Evolutionary conservation across 2,329 filamentous ascomycete genomes (phyloP).

Genomic region (Cladosporium phlei): DNA sequence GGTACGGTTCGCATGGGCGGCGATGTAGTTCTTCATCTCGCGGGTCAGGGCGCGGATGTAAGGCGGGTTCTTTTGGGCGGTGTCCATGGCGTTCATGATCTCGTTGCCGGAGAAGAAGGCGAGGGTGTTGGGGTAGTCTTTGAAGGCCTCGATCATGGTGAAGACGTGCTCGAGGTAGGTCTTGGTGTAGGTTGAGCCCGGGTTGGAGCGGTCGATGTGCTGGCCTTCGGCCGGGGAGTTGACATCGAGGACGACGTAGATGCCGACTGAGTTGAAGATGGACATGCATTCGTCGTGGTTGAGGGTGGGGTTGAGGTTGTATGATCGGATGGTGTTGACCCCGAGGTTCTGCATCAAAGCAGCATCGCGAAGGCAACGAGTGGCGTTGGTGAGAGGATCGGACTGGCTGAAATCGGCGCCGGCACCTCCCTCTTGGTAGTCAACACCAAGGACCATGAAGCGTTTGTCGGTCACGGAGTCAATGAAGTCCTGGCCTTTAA

Average conservation of each 20-base stretch:
- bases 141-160: conserved; percentile 62
- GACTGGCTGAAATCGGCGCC: conserved; percentile 49
- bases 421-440: conserved; percentile 61
- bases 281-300: conserved; percentile 59
- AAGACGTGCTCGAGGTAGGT: conserved; percentile 57
- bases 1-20: conserved; percentile 50
- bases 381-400: conserved; percentile 56
- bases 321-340: conserved; percentile 61
- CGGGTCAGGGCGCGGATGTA: conserved; percentile 60
- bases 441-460: conserved; percentile 59
- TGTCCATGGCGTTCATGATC: conserved; percentile 58
- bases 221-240: conserved; percentile 56
- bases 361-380: conserved; percentile 58
- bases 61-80: conserved; percentile 48
- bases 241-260: conserved; percentile 63
- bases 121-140: conserved; percentile 60
- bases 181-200: conserved; percentile 51
- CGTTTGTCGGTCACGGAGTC: conserved; percentile 54
- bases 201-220: conserved; percentile 52
- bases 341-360: conserved; percentile 59
- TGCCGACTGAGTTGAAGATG: conserved; percentile 62
- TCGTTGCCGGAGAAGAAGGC: conserved; percentile 66
- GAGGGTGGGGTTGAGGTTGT: conserved; percentile 56
- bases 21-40: conserved; percentile 65
- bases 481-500: conserved; percentile 58